Base-by-base conservation (phyloP, 805 yeast genomes). In the Lipomyces mesembrius region DNA sequence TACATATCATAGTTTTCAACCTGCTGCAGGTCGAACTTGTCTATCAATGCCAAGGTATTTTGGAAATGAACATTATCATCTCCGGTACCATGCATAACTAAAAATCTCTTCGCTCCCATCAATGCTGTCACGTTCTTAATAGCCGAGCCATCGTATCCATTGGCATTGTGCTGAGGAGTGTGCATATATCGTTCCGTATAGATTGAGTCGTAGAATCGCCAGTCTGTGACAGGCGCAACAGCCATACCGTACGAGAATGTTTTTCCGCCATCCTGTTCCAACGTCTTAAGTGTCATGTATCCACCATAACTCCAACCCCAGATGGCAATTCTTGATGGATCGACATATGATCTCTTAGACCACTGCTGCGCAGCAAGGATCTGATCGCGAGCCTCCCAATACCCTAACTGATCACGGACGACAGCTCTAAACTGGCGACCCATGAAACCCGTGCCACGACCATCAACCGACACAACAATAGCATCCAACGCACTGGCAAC, bases 261-360 rank as follows among this genome's bases (percentile, higher is more conserved):
- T 49, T 85, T 79, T 20, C 92, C 91, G 1, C 82, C 83, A 77
- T 95, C 98, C 27, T 83, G 82, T 78, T 95, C 98, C 58, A 95
- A 80, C 0, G 96, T 89, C 78, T 93, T 95, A 73, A 95, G 83
- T 0, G 99, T 92, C 83, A 92, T 84, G 76, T 86, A 95, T 0
- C 98, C 99, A 59, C 99, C 99, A 76, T 94, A 95, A 27, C 97
- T 90, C 99, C 99, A 95, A 8, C 99, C 99, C 94, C 98, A 95
- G 63, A 94, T 85, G 0, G 97, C 96, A 12, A 91, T 87, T 67
- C 85, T 84, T 2, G 83, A 79, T 29, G 80, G 77, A 75, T 93
- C 90, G 54, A 95, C 89, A 74, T 88, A 94, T 1, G 81, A 66
- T 72, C 84, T 85, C 3, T 78, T 59, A 2, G 85, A 82, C 89